Evolutionary conservation across 345 rosid species (phyloP).

Genomic region (Ceriops decandra): DNA sequence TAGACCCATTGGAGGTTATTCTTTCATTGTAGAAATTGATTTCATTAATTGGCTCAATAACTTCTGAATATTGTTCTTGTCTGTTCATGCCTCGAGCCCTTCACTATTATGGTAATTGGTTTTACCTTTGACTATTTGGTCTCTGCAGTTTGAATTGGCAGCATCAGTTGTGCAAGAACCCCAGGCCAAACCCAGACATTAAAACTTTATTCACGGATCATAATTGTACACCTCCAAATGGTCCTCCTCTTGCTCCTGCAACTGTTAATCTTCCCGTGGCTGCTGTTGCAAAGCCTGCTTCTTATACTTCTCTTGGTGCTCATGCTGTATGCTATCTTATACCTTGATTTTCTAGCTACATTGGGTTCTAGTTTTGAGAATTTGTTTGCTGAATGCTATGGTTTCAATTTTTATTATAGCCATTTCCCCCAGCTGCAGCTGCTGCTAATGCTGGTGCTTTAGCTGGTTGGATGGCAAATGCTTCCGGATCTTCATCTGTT

Average conservation of each 20-base stretch:
- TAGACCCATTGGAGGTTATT: background rate
- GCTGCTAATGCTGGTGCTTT: slow-evolving; percentile 61
- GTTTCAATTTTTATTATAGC: slow-evolving; percentile 30
- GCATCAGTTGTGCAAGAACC: slow-evolving; percentile 85
- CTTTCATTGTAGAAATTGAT: background rate
- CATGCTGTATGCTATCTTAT: slow-evolving; percentile 47
- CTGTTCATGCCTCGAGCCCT: background rate
- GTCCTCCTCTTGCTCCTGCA: slow-evolving; percentile 65
- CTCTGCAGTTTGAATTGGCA: slow-evolving; percentile 82
- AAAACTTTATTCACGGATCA: slow-evolving; percentile 79
- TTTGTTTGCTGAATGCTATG: slow-evolving; percentile 3
- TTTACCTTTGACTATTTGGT: slow-evolving; percentile 6
- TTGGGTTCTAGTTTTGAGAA: background rate
- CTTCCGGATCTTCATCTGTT: slow-evolving; percentile 71
- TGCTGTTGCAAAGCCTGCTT: slow-evolving; percentile 52
- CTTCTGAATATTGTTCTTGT: background rate
- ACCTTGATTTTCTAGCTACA: background rate
- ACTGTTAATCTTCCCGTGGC: slow-evolving; percentile 59
- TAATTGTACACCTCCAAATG: slow-evolving; percentile 59
- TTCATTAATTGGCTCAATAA: background rate
- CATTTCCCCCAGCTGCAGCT: slow-evolving; percentile 57
- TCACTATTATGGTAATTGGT: no score
- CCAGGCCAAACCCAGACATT: slow-evolving; percentile 80
- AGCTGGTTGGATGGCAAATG: slow-evolving; percentile 86
- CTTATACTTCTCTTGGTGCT: slow-evolving; percentile 52